A percentile compares a stretch with the other conserved stretches of the same genome.
phyloP scores from a whole-genome alignment of 495 filamentous ascomycete species.

The Aspergillus sparsus region DNA sequence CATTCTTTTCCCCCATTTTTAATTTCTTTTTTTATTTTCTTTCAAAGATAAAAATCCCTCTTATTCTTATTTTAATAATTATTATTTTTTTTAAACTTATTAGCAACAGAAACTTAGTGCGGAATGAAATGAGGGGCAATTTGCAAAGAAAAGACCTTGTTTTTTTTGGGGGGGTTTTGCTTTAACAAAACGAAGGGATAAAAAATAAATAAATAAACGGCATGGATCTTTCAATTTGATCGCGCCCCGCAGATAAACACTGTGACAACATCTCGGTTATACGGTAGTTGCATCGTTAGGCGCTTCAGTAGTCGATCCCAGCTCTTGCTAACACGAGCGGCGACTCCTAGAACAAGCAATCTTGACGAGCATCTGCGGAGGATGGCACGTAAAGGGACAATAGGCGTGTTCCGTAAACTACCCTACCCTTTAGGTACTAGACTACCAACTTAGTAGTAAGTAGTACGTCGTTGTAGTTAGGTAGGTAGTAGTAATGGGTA shows the following conservation, averaged over 20 bases:
- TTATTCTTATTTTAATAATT: too few relatives aligned
- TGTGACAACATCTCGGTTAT: conserved; percentile 11
- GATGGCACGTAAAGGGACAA: background rate
- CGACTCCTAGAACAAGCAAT: conserved; percentile 4
- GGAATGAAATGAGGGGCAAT: conserved; percentile 1
- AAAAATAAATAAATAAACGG: too few relatives aligned
- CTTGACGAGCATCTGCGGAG: conserved; percentile 9
- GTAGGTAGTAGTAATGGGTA: too few relatives aligned
- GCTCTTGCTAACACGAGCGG: background rate
- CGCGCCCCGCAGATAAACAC: background rate
- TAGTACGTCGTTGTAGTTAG: background rate
- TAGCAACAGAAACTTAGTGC: background rate
- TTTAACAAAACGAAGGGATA: too few relatives aligned
- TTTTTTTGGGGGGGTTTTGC: too few relatives aligned
- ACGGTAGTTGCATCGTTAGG: background rate
- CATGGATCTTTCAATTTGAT: background rate
- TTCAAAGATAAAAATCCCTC: background rate
- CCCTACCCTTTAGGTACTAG: background rate
- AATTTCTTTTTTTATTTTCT: background rate
- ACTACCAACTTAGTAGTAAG: background rate
- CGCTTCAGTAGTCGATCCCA: background rate
- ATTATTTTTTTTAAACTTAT: too few relatives aligned
- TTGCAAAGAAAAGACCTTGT: background rate
- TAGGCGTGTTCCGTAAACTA: background rate
- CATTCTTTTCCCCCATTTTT: background rate